phyloP scores from a whole-genome alignment of 257 asterid genomes.

The Scutellaria minor region DNA sequence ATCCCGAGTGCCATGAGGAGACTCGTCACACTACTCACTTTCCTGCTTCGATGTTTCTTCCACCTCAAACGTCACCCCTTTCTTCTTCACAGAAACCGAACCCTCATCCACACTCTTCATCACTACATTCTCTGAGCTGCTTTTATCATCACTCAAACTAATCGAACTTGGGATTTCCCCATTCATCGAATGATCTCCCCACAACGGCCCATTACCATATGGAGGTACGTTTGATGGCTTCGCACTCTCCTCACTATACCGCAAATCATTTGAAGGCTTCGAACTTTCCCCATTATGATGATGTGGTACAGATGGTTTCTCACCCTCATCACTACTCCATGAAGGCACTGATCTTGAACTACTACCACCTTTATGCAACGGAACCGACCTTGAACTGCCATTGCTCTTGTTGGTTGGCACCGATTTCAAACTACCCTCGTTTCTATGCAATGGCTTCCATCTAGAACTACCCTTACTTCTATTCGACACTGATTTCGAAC shows the following conservation, averaged over 20 bases:
- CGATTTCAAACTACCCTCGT: constrained; percentile 44
- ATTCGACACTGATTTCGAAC: constrained; percentile 46
- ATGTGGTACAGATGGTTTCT: constrained; percentile 38
- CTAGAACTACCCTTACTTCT: constrained; percentile 37
- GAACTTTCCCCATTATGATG: constrained; percentile 31
- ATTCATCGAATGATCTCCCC: constrained; percentile 34
- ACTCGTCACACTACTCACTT: constrained; percentile 63
- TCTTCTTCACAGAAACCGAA: constrained; percentile 59
- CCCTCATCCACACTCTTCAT: constrained; percentile 69
- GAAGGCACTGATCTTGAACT: constrained; percentile 49
- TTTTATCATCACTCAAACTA: constrained; percentile 58
- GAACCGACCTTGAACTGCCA: constrained; percentile 40
- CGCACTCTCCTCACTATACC: constrained; percentile 31
- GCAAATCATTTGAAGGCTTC: constrained; percentile 36
- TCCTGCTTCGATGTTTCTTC: constrained; percentile 69
- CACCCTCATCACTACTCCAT: constrained; percentile 54
- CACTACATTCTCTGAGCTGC: constrained; percentile 56
- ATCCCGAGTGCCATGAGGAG: constrained; percentile 81
- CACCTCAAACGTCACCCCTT: constrained; percentile 88
- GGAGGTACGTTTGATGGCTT: constrained; percentile 1
- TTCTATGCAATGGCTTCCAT: constrained; percentile 44
- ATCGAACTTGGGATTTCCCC: constrained; percentile 42
- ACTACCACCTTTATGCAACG: constrained; percentile 37
- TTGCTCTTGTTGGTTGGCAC: constrained; percentile 36
- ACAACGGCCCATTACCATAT: constrained; percentile 32